phyloP scores from a whole-genome alignment of 2,329 filamentous ascomycete species.

The Fusarium musae region DNA sequence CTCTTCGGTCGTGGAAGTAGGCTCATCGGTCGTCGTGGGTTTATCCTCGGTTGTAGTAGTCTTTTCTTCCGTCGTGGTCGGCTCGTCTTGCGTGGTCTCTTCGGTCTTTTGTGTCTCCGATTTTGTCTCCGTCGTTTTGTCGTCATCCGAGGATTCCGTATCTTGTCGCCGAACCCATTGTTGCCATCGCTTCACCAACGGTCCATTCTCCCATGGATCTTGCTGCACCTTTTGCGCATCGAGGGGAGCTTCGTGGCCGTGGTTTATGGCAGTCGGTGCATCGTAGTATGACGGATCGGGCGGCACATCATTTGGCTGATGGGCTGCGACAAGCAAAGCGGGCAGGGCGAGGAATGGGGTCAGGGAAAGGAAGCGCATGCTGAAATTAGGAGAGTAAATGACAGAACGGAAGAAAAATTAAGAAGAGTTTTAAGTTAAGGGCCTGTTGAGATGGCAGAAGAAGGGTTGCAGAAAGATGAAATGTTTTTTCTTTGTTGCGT shows the following conservation, averaged over 20 bases:
- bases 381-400: neutral
- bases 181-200: slow-evolving; percentile 6
- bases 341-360: neutral
- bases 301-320: neutral
- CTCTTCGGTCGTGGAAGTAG: neutral
- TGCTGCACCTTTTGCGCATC: neutral
- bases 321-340: neutral
- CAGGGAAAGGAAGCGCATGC: neutral
- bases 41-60: neutral
- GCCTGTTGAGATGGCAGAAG: neutral
- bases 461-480: neutral
- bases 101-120: neutral
- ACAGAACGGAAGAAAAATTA: neutral
- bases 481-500: neutral
- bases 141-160: neutral
- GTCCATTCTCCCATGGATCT: neutral
- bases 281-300: neutral
- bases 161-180: slow-evolving; percentile 24
- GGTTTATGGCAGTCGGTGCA: neutral
- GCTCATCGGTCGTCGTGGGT: neutral
- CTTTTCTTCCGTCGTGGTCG: neutral
- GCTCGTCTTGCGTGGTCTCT: neutral
- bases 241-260: too few species aligned
- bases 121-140: neutral
- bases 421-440: too few species aligned